Evolutionary conservation across 108 stramenopile species (phyloP).

Genomic region (Pseudonitzschia pungens): DNA sequence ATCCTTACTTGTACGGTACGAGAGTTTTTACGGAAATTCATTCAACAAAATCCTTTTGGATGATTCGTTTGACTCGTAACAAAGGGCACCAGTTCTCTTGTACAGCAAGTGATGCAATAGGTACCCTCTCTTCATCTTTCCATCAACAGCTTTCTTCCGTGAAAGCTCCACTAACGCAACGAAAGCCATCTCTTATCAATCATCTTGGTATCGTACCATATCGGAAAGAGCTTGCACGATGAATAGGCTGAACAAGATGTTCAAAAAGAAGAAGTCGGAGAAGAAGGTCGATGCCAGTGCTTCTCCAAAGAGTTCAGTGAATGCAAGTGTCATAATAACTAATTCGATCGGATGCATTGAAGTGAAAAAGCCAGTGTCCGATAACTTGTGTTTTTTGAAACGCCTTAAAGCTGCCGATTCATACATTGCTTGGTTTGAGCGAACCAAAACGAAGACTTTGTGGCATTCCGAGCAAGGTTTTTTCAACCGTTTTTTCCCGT

Average conservation of each 20-base stretch:
- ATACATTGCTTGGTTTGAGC: background rate
- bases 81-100: too few species aligned
- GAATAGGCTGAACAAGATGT: constrained; percentile 1
- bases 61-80: too few species aligned
- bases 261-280: constrained; percentile 16
- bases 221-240: background rate
- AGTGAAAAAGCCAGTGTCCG: too few species aligned
- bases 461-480: too few species aligned
- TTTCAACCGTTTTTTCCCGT: too few species aligned
- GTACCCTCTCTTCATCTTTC: background rate
- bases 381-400: too few species aligned
- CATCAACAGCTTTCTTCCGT: background rate
- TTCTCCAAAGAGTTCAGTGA: constrained; percentile 1
- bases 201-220: background rate
- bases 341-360: background rate
- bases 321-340: constrained; percentile 8
- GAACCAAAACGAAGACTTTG: background rate
- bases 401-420: too few species aligned
- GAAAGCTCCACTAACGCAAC: too few species aligned
- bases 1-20: too few species aligned
- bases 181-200: background rate
- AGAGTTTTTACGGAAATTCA: too few species aligned
- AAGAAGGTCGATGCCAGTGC: background rate
- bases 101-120: too few species aligned
- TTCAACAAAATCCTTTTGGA: too few species aligned